Evolutionary conservation across 768 basidiomycete genomes (phyloP), one percentile per base, ranked within the genome.

Genomic region (Rhodotorula paludigena): DNA sequence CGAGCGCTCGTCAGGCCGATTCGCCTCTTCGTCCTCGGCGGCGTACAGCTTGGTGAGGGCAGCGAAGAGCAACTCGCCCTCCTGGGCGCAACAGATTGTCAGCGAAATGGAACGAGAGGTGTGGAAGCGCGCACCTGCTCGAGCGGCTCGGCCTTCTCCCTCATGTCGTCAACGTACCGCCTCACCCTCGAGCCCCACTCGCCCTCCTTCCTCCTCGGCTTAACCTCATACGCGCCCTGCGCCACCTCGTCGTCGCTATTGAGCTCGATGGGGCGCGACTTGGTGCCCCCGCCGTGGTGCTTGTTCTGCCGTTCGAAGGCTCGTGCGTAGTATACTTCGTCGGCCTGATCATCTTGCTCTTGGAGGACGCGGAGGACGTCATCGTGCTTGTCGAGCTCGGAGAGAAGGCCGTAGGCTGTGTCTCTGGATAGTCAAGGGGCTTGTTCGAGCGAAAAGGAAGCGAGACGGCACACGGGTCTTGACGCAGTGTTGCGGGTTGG

Each of bases 21-120:
- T 20, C 33, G 25, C 60, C 3, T 12, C 14, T 52, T 20, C 0
- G 38, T 42, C 35, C 15, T 57, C 14, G 33, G 38, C 14, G 32
- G 28, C 15, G 11, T 39, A 36, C 25, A 61, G 28, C 20, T 32
- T 32, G 6, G 18, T 36, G 18, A 56, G 48, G 6, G 47, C 47
- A 2, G 36, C 42, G 41, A 67, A 62, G 32, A 61, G 60, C 18
- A 4, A 15, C 39, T 53, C 49, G 21, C 49, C 51, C 39, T 61
- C 49, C 60, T 61, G 35, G 20, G 21, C 16, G 6, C 10, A 0
- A 44, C 32, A 35, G 9, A 5, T 21, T 23, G 28, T 45, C 3
- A 30, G 35, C 32, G 30, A 1, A 7, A 23, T 5, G 16, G 15
- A 11, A 25, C 5, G 6, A 39, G 36, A 2, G 35, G 23, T n/a